Base-by-base conservation (phyloP, 2,329 filamentous ascomycete genomes). In the Calonectria naviculata region DNA sequence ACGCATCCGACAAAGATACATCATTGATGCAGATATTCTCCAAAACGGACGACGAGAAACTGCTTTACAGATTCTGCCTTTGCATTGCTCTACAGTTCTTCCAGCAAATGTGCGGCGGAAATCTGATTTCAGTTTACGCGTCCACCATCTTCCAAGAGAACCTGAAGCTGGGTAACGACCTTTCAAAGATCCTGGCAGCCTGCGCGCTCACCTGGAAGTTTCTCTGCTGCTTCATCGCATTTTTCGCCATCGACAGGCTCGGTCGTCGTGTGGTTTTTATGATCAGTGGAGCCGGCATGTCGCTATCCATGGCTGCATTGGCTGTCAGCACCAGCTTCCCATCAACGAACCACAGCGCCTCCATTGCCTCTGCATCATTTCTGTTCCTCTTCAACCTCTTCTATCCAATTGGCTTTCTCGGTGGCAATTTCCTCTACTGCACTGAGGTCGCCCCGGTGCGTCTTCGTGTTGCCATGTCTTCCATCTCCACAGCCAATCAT, bases 361-460 rank as follows among this genome's bases (percentile, higher is more conserved):
- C 75, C 78, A 70, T 76, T 44, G 67, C 74, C 8, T 67, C 78
- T 7, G 68, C 74, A 3, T 74, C 56, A 72, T 91, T 91, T 70
- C 82, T 93, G 17, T 93, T 93, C 83, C 86, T 91, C 4, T 93
- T 92, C 81, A 93, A 93, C 78, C 89, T 90, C 2, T 91, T 90
- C 72, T 93, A 93, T 73, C 91, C 91, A 4, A 90, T 91, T 0
- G 90, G 89, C 8, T 92, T 90, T 86, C 80, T 92, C 0, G 90
- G 90, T 4, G 85, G 92, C 44, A 90, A 91, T 12, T 92, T 90
- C 88, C 78, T 89, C 76, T 88, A 87, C 74, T 85, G 88, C 4
- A 88, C 89, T 28, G 86, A 89, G 68, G 84, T 89, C 52, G 88
- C 89, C 72, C 85, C 86, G 0, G 81, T 87, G 24, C 82, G 84